phyloP scores from a whole-genome alignment of 164 flowering plant genomes.

The Aristolochia californica region DNA sequence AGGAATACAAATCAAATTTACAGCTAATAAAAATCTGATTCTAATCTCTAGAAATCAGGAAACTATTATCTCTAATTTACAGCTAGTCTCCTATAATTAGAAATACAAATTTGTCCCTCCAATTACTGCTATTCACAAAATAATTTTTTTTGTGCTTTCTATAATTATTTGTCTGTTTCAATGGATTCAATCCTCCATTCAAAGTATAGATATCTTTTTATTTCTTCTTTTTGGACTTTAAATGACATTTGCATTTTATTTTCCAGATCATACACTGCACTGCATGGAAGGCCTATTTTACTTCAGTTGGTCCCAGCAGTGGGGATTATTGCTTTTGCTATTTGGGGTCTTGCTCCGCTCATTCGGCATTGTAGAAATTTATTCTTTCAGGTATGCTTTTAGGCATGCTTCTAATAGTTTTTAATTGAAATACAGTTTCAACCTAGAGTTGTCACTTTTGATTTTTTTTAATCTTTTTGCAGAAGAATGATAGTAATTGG shows the following conservation, averaged over 20 bases:
- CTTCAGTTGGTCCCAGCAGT: slow-evolving; percentile 58
- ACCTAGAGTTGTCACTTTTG: background rate
- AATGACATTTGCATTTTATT: background rate
- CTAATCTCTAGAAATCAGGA: no score
- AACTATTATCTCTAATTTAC: no score
- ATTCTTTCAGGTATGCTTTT: slow-evolving; percentile 40
- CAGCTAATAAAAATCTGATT: no score
- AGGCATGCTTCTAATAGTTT: background rate
- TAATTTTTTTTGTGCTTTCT: no score
- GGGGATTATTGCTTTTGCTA: slow-evolving; percentile 53
- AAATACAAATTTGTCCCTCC: no score
- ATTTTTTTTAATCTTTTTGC: slow-evolving; percentile 12
- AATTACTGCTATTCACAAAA: no score
- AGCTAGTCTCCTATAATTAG: no score
- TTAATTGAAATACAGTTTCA: background rate
- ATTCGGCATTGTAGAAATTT: slow-evolving; percentile 47
- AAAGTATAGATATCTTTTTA: no score
- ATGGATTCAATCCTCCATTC: no score
- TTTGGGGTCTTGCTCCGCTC: slow-evolving; percentile 80
- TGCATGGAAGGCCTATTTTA: slow-evolving; percentile 37
- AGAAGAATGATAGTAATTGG: slow-evolving; percentile 69
- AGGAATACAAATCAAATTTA: no score
- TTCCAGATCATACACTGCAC: slow-evolving; percentile 47
- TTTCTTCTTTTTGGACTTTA: background rate
- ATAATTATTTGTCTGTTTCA: no score